Evolutionary conservation across 768 basidiomycete species (phyloP).

Genomic region (Lactarius akahatsu): DNA sequence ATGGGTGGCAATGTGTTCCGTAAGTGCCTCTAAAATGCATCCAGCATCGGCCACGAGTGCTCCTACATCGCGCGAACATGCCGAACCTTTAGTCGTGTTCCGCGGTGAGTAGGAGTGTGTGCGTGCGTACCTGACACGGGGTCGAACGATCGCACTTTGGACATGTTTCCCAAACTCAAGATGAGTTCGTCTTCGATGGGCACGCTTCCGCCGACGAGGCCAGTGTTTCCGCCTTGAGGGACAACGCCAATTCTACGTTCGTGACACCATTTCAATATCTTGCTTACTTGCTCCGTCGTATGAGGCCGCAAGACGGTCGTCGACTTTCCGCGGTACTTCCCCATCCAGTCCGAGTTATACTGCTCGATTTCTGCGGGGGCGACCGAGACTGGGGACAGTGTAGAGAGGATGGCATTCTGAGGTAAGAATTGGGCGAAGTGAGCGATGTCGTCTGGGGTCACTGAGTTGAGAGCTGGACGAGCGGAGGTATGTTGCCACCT

Average conservation of each 20-base stretch:
- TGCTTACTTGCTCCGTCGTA: slow-evolving; percentile 82
- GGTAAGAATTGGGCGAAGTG: slow-evolving; percentile 69
- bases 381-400: slow-evolving; percentile 50
- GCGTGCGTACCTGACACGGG: slow-evolving; percentile 64
- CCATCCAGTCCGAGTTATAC: slow-evolving; percentile 96
- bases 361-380: slow-evolving; percentile 64
- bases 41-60: slow-evolving; percentile 93
- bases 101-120: slow-evolving; percentile 9
- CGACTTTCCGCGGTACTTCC: slow-evolving; percentile 84
- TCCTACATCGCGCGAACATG: slow-evolving; percentile 45
- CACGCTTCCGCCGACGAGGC: slow-evolving; percentile 93
- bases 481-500: slow-evolving; percentile 32
- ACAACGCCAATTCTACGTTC: slow-evolving; percentile 82
- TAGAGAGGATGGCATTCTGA: slow-evolving; percentile 63
- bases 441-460: slow-evolving; percentile 57
- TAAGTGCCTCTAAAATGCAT: slow-evolving; percentile 85
- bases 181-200: slow-evolving; percentile 87
- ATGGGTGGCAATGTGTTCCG: slow-evolving; percentile 80
- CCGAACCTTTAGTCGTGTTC: slow-evolving; percentile 14
- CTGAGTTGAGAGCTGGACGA: slow-evolving; percentile 36
- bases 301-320: slow-evolving; percentile 88
- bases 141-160: slow-evolving; percentile 78
- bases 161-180: slow-evolving; percentile 80
- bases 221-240: slow-evolving; percentile 98
- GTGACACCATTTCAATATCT: slow-evolving; percentile 86